phyloP scores from a whole-genome alignment of 2,329 filamentous ascomycete genomes.

The Trichoderma citrinoviride region DNA sequence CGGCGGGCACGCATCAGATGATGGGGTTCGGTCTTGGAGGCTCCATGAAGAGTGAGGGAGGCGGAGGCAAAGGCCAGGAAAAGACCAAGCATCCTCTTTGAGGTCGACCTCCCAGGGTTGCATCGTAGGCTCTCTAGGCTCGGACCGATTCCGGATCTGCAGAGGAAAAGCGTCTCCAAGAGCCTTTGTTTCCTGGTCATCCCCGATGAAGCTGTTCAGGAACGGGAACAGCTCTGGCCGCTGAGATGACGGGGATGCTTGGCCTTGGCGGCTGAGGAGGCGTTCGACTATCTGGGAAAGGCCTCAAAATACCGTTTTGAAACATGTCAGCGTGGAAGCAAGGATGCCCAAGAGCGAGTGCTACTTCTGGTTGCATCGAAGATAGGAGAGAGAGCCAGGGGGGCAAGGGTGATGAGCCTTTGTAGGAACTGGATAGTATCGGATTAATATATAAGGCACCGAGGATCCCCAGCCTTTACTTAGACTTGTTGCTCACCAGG shows the following conservation, averaged over 20 bases:
- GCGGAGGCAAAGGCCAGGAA: neutral
- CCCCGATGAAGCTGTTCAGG: constrained; percentile 12
- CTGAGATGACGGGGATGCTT: neutral
- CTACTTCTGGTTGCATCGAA: neutral
- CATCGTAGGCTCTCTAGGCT: constrained; percentile 5
- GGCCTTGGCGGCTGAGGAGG: neutral
- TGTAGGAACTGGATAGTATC: neutral
- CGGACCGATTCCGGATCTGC: constrained; percentile 22
- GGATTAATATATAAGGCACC: constrained; percentile 10
- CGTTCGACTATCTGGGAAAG: neutral
- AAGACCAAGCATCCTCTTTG: neutral
- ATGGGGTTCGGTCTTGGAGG: neutral
- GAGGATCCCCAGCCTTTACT: neutral
- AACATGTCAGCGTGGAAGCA: constrained; percentile 1
- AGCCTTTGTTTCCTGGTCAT: neutral
- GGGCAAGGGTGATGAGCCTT: neutral
- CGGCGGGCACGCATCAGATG: constrained; percentile 19
- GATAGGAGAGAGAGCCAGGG: neutral
- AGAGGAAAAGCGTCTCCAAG: neutral
- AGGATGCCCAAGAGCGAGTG: neutral
- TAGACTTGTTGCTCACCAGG: neutral
- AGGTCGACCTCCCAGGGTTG: neutral
- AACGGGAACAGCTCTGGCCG: neutral
- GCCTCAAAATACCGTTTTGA: neutral
- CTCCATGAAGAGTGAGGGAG: no score